Evolutionary conservation across 257 asterid genomes (phyloP).

Genomic region (Phtheirospermum japonicum): DNA sequence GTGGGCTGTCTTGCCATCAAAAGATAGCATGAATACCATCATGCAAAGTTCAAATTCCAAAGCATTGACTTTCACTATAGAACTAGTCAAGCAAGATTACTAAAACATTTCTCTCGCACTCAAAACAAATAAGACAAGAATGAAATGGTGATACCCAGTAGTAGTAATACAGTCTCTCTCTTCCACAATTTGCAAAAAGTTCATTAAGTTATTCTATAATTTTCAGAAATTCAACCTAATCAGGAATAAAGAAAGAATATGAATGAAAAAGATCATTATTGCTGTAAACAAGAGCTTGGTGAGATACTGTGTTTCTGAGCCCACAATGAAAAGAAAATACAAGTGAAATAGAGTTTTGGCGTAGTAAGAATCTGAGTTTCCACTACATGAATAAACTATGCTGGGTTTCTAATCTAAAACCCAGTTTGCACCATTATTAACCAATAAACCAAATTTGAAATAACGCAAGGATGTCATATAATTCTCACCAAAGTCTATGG

Average conservation of each 20-base stretch:
- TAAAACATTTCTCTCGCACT: conserved; percentile 14
- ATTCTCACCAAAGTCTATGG: conserved; percentile 67
- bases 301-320: neutral
- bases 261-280: neutral
- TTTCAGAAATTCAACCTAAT: too few species aligned
- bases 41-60: conserved; percentile 14
- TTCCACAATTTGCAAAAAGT: conserved; percentile 3
- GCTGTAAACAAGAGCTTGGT: conserved; percentile 13
- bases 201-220: neutral
- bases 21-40: conserved; percentile 5
- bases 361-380: conserved; percentile 8
- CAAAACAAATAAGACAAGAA: conserved; percentile 18
- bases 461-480: conserved; percentile 11
- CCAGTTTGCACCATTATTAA: conserved; percentile 20
- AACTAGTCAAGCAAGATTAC: conserved; percentile 9
- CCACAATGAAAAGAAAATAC: conserved; percentile 1
- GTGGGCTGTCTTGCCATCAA: conserved; percentile 11
- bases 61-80: conserved; percentile 1
- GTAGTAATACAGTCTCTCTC: conserved; percentile 16
- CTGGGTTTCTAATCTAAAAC: neutral
- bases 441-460: conserved; percentile 6
- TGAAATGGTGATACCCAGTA: conserved; percentile 17
- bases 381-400: neutral
- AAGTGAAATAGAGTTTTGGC: conserved; percentile 15
- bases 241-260: neutral